Base-by-base conservation (phyloP, 2,329 filamentous ascomycete genomes). In the Emericellopsis atlantica region DNA sequence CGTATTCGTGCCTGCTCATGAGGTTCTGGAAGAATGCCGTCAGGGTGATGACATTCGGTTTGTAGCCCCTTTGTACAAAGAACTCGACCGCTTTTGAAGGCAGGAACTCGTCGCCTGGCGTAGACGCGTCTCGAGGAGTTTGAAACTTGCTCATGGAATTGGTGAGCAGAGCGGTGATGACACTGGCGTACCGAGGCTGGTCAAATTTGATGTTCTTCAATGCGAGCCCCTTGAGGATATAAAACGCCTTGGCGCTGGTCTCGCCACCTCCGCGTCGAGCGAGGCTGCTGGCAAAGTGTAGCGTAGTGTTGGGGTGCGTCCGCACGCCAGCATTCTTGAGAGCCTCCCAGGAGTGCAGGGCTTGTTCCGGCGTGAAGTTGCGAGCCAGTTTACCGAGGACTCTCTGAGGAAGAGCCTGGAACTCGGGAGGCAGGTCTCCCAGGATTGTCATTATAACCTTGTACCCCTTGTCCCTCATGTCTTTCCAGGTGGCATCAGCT, bases 1-100 rank as follows among this genome's bases (percentile, higher is more conserved):
- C 23, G 16, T 14, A 29, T 15, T 39, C 24, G 15, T 24, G 14
- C 5, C 37, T 9, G 5, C 37, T 23, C 24, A 83, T 75, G 14
- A 88, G 76, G 43, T 86, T 84, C 32, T 76, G 70, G 40, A 95
- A 73, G 44, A 87, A 62, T 36, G 81, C 69, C 14, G 81, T 83
- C 51, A 81, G 76, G 11, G 70, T 69, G 43, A 77, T 62, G 12
- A 74, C 59, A 46, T 84, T 82, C 16, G 83, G 76, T 16, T 64
- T 63, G 37, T 84, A 61, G 2, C 81, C 82, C 14, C 70, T 59
- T 16, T 71, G 61, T 8, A 82, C 56, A 39, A 88, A 66, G 37
- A 48, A 50, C 34, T 58, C 48, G 18, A 63, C 48, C 7, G 56
- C 55, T 18, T 51, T 47, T 36, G 53, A 54, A 12, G 53, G 55